Percentiles rank a stretch among this genome's conserved stretches.
Evolutionary conservation across 208 protist genomes (phyloP).

Genomic region (Leishmania tarentolae): DNA sequence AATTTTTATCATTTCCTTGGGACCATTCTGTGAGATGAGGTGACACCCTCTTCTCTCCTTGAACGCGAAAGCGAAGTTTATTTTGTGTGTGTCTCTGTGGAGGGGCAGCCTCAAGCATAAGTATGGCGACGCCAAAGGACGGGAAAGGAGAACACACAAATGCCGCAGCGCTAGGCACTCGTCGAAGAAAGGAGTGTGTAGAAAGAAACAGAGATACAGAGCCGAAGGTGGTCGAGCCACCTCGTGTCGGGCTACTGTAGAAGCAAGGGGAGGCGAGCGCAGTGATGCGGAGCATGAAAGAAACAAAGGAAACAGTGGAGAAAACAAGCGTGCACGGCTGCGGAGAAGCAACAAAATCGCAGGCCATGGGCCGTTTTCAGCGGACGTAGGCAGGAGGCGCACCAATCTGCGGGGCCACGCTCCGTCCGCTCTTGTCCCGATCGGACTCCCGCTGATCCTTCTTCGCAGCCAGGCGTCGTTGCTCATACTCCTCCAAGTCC

Average conservation of each 20-base stretch:
- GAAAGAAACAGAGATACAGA: neutral
- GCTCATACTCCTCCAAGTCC: slow-evolving; percentile 79
- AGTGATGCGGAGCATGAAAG: neutral
- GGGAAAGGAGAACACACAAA: neutral
- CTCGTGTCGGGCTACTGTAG: neutral
- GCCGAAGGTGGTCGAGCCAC: neutral
- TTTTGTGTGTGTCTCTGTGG: neutral
- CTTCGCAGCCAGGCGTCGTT: slow-evolving; percentile 40
- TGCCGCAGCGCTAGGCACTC: neutral
- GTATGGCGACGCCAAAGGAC: neutral
- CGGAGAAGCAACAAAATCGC: neutral
- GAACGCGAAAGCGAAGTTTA: neutral
- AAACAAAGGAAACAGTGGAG: neutral
- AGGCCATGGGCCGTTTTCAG: slow-evolving; percentile 20
- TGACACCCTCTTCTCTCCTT: neutral
- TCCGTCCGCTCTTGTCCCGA: slow-evolving; percentile 37
- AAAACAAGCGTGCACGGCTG: neutral
- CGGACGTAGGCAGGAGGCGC: slow-evolving; percentile 81
- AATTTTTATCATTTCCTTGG: neutral
- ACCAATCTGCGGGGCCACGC: slow-evolving; percentile 63
- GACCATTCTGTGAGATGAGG: neutral
- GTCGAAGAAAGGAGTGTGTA: neutral
- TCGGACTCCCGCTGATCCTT: slow-evolving; percentile 19
- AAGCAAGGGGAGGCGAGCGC: neutral
- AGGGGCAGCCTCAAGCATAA: neutral